Base-by-base conservation (phyloP, 139 green algal genomes). In the Gonium pectorale region DNA sequence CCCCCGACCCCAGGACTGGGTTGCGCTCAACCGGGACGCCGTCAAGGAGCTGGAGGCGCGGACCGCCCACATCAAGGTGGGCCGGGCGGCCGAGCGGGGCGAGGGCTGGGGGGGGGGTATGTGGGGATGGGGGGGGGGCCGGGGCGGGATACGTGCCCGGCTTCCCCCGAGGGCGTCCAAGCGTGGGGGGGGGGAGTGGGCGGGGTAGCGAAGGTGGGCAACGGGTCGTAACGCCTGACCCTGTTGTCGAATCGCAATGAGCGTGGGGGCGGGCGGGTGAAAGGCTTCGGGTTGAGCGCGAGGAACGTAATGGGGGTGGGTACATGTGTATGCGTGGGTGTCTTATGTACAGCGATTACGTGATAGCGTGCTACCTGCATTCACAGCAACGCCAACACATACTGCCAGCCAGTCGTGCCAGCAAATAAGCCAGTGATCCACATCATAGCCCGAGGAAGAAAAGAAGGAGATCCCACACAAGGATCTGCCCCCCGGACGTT, bases 11-110 rank as follows among this genome's bases (percentile, higher is more conserved):
- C 73, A 78, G 46, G 73, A 88, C 75, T 89, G 85, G 80, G 19
- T 87, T 22, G 37, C 43, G 0, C 75, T 85, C 51, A 86, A 90
- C 59, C 56, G 62, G 64, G 54, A 87, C 19, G 31, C 59, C 8
- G 24, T 84, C 33, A 49, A 73, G 41, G 38, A 75, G 13, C 43
- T 81, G 52, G 56, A 88, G 56, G 43, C 73, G 17, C 49, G 46
- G 24, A 79, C 35, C 15, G 26, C 41, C 11, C 82, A 83, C 71
- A 70, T 72, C n/a, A 82, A 82, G 75, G 75, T 82, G 38, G 11
- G 41, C 33, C 67, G 5, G 7, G 9, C 60, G n/a, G 8, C 60
- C n/a, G 21, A 29, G 17, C 13, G 13, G 62, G 2, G 62, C 31
- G n/a, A 3, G 62, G 24, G 59, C 29, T 27, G 60, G 60, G 6